Percentiles rank a stretch among this genome's conserved stretches.
Conservation (phyloP, 148 eudicot genomes). For the Oxyria digyna region DNA sequence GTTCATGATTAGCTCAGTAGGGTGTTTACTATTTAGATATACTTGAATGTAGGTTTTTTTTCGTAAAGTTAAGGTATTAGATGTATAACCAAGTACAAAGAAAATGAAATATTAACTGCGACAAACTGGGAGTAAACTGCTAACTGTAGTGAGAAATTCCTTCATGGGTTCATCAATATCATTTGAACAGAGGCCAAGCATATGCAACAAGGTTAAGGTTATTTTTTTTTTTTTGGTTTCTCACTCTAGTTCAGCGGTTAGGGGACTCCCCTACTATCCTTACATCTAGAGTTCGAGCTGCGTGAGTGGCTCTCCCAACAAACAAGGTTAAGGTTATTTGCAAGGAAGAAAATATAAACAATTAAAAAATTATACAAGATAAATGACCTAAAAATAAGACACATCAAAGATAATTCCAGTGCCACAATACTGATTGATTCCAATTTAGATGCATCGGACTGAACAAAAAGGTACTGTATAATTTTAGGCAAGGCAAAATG, state of each 20-base stretch:
- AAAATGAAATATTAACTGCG: neutral
- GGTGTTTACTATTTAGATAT: too few relatives aligned
- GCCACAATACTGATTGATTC: neutral
- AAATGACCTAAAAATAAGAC: neutral
- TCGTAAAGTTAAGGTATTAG: neutral
- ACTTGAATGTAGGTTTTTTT: neutral
- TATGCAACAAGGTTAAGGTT: conserved; percentile 83
- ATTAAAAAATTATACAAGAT: neutral
- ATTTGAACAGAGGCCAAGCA: conserved; percentile 65
- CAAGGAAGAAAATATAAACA: conserved; percentile 17
- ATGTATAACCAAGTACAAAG: neutral
- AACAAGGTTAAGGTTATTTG: too few relatives aligned
- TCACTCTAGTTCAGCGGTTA: too few relatives aligned
- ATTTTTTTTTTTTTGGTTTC: too few relatives aligned
- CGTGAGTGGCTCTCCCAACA: too few relatives aligned
- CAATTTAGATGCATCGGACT: neutral
- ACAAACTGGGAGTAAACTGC: conserved; percentile 6
- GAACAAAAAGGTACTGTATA: too few relatives aligned
- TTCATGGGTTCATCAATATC: conserved; percentile 29
- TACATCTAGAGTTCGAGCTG: too few relatives aligned
- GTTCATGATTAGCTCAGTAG: too few relatives aligned
- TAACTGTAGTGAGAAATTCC: conserved; percentile 71
- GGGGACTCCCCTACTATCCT: too few relatives aligned
- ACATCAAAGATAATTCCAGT: neutral
- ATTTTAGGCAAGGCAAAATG: neutral